Conservation (phyloP, 2,329 filamentous ascomycete genomes). For the Didymella lethalis region DNA sequence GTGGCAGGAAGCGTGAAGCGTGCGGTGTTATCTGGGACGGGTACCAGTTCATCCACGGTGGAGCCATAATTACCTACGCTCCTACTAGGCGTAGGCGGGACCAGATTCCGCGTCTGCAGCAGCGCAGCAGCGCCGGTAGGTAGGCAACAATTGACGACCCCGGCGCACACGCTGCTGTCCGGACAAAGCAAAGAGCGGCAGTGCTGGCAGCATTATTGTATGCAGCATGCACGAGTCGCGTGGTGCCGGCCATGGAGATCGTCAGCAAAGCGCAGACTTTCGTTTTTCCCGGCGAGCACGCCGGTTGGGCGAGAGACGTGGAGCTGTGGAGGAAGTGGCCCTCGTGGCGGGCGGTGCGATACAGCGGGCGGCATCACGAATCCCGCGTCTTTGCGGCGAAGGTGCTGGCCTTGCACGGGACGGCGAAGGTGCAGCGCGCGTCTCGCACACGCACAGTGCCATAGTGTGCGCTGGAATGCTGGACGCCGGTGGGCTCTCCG, state of each 20-base stretch:
- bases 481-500: conserved; percentile 10
- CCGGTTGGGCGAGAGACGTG: conserved; percentile 34
- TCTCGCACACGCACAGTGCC: conserved; percentile 14
- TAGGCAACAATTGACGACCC: conserved; percentile 1
- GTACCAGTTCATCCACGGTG: conserved; percentile 1
- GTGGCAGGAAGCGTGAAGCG: conserved; percentile 3
- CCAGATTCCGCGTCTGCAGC: not conserved
- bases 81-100: not conserved
- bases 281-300: conserved; percentile 28
- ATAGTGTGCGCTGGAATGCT: conserved; percentile 20
- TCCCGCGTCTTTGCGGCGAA: conserved; percentile 8
- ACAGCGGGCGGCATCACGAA: conserved; percentile 33
- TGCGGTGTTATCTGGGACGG: not conserved
- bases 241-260: conserved; percentile 18
- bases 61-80: not conserved
- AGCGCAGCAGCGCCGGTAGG: not conserved
- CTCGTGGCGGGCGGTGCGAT: conserved; percentile 38
- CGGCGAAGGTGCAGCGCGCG: conserved; percentile 22
- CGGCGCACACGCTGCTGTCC: conserved; percentile 3
- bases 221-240: conserved; percentile 19
- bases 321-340: conserved; percentile 26
- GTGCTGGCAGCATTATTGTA: conserved; percentile 4
- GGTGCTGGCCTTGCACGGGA: conserved; percentile 12
- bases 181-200: conserved; percentile 6
- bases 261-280: conserved; percentile 18